Evolutionary conservation across 2,329 filamentous ascomycete species (phyloP).

Genomic region (Neofusicoccum sp.): DNA sequence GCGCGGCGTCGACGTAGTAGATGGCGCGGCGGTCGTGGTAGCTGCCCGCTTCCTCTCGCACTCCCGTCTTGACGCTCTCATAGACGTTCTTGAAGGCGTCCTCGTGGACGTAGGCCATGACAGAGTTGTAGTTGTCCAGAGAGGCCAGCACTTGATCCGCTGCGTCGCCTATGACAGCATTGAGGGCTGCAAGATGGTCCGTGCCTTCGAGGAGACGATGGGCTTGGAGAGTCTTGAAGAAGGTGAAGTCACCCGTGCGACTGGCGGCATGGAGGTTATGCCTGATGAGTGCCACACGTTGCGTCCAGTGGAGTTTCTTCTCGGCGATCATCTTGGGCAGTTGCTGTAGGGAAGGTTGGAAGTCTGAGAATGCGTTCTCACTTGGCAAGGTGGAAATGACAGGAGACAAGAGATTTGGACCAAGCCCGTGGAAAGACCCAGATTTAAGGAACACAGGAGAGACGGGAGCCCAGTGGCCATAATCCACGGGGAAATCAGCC

Average conservation of each 20-base stretch:
- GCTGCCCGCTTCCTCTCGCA: constrained; percentile 16
- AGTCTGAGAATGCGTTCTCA: not conserved
- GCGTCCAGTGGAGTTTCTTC: constrained; percentile 45
- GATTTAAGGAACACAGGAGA: not conserved
- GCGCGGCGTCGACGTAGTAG: constrained; percentile 44
- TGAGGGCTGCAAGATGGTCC: constrained; percentile 45
- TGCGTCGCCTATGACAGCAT: constrained; percentile 41
- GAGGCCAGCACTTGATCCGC: constrained; percentile 44
- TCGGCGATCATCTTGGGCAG: constrained; percentile 9
- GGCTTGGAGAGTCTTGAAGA: constrained; percentile 49
- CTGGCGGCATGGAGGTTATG: constrained; percentile 46
- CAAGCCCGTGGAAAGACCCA: constrained; percentile 6
- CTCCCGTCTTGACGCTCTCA: constrained; percentile 39
- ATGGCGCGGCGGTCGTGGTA: constrained; percentile 29
- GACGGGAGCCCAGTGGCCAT: not conserved
- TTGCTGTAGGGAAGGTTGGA: not conserved
- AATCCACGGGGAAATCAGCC: not conserved
- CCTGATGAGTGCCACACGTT: constrained; percentile 45
- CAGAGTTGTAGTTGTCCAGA: constrained; percentile 47
- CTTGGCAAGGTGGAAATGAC: not conserved
- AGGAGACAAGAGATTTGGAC: not conserved
- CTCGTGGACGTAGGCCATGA: constrained; percentile 47
- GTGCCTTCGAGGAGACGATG: constrained; percentile 44
- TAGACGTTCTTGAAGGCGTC: constrained; percentile 49
- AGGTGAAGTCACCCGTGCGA: constrained; percentile 45